Percentiles rank a stretch among this genome's conserved stretches.
Conservation (phyloP, 805 yeast species). For the Saccharomycopsis sp. region DNA sequence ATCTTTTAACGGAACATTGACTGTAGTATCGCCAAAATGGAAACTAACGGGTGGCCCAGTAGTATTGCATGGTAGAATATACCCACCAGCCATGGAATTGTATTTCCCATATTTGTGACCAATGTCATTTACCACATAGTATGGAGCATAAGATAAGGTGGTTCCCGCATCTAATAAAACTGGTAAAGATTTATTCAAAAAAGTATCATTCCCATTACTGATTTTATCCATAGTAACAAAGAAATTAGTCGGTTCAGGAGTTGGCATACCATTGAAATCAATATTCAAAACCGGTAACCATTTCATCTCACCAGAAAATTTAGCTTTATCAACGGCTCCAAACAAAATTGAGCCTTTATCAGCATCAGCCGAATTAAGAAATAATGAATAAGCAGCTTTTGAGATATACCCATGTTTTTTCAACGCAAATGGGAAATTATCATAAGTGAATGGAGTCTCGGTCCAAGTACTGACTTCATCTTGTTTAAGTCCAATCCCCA, state of each 20-base stretch:
- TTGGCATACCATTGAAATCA: slow-evolving; percentile 9
- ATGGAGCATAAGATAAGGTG: slow-evolving; percentile 40
- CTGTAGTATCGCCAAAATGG: slow-evolving; percentile 5
- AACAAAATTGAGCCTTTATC: slow-evolving; percentile 48
- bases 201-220: slow-evolving; percentile 2
- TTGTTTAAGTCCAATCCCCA: slow-evolving; percentile 62
- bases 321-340: slow-evolving; percentile 62
- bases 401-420: slow-evolving; percentile 45
- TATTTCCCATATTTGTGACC: slow-evolving; percentile 17
- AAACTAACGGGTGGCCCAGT: slow-evolving; percentile 15
- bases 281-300: slow-evolving; percentile 6
- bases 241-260: slow-evolving; percentile 4
- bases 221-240: slow-evolving; percentile 5
- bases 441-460: slow-evolving; percentile 36
- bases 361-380: slow-evolving; percentile 33
- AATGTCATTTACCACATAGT: slow-evolving; percentile 22
- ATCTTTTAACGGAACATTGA: slow-evolving; percentile 15
- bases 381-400: slow-evolving; percentile 51
- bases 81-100: slow-evolving; percentile 9
- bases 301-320: slow-evolving; percentile 40
- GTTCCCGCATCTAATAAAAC: slow-evolving; percentile 52
- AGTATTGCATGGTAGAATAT: slow-evolving; percentile 11
- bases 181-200: slow-evolving; percentile 21
- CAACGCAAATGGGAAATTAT: slow-evolving; percentile 57
- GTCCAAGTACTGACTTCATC: slow-evolving; percentile 39